Base-by-base conservation (phyloP, 306 rosid species). In the Inga laurina region DNA sequence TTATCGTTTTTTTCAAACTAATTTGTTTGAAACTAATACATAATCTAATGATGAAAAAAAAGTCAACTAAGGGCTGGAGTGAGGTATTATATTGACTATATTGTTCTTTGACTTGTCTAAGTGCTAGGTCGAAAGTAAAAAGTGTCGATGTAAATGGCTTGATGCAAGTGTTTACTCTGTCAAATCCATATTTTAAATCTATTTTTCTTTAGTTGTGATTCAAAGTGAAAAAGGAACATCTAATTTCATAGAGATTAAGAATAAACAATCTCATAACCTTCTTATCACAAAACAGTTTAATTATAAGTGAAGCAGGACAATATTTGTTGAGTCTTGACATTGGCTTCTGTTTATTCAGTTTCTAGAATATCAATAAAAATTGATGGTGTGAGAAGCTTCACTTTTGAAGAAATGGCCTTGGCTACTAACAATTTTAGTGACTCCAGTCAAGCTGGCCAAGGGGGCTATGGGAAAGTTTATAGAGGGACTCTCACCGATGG, bases 401-500 rank as follows among this genome's bases (percentile, higher is more conserved):
- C 88, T 74, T 94, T 51, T 74, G 86, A 43, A 87, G 97, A 92
- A 82, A 80, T 92, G 88, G 83, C 93, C 71, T 39, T 78, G 1
- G 98, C 98, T 72, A 92, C 98, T 39, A 74, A 88, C 88, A 88
- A 86, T 48, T 94, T 94, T 85, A 84, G 87, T 83, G 83, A 41
- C 82, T 88, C 97, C 51, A 79, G 86, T 79, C 91, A 85, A 87
- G 89, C 85, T 75, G 98, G 98, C 56, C 93, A 92, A 81, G 97
- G 98, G 14, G 98, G 98, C 44, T 94, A 94, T 69, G 98, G 98
- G 45, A 94, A 85, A 84, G 98, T 94, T 30, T 94, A 94, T 82
- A 94, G 69, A 88, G 97, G 98, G 32, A 72, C 70, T 85, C 90
- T 94, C 37, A 57, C 87, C 32, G 93, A 89, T 45, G 90, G 94